Percentiles rank a stretch among this genome's conserved stretches.
phyloP scores from a whole-genome alignment of 1,284 basidiomycete genomes.

The Pyrrhoderma lamaoense region DNA sequence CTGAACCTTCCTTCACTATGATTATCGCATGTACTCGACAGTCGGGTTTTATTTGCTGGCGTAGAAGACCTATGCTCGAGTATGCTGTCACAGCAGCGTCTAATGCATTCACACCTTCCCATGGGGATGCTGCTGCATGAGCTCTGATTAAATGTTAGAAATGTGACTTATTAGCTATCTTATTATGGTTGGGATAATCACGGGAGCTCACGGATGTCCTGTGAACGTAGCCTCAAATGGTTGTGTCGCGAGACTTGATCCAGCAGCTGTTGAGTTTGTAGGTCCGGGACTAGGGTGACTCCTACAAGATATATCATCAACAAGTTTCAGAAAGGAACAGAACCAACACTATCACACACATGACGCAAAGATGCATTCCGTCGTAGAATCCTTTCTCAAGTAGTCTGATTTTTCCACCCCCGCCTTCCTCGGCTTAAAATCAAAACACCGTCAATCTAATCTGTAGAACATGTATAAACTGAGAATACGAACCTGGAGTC shows the following conservation, averaged over 20 bases:
- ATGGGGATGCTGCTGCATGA: constrained; percentile 34
- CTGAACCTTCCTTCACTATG: constrained; percentile 55
- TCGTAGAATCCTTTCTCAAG: constrained; percentile 35
- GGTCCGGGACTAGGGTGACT: constrained; percentile 23
- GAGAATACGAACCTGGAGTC: constrained; percentile 30
- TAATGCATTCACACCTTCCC: constrained; percentile 42
- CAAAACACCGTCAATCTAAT: not conserved
- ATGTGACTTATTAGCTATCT: not conserved
- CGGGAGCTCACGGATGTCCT: constrained; percentile 23
- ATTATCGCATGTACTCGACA: constrained; percentile 64
- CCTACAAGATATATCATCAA: constrained; percentile 3
- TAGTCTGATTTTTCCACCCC: constrained; percentile 38
- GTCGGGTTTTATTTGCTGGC: constrained; percentile 62
- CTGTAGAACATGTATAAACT: not conserved
- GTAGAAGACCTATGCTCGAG: constrained; percentile 46
- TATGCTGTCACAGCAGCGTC: constrained; percentile 43
- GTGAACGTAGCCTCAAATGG: constrained; percentile 23
- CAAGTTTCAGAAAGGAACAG: not conserved
- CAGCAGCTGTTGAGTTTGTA: constrained; percentile 19
- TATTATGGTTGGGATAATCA: not conserved
- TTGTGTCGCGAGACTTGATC: constrained; percentile 25
- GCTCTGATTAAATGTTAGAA: constrained; percentile 3
- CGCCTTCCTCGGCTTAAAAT: constrained; percentile 37
- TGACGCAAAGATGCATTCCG: constrained; percentile 34
- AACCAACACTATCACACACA: constrained; percentile 20